Conservation (phyloP, 2,329 filamentous ascomycete species). For the Paramyrothecium roridum region DNA sequence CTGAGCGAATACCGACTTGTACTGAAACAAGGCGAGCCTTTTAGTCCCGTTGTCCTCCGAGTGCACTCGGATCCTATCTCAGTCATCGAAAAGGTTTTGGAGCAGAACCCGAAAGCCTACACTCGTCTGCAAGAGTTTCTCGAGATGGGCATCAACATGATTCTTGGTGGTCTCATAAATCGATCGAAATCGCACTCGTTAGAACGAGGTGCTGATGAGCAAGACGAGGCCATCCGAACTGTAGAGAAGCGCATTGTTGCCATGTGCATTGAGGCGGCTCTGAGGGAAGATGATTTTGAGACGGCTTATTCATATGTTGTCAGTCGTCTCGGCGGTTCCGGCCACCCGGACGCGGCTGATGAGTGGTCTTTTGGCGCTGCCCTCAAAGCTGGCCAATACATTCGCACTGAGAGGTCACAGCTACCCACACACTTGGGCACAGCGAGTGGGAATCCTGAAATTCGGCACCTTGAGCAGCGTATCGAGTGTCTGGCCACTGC, state of each 20-base stretch:
- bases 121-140: slow-evolving; percentile 72
- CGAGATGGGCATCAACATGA: slow-evolving; percentile 65
- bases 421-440: slow-evolving; percentile 59
- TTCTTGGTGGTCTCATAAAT: slow-evolving; percentile 50
- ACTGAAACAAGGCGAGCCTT: slow-evolving; percentile 75
- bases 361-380: slow-evolving; percentile 78
- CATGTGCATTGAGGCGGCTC: slow-evolving; percentile 76
- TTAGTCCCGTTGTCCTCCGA: slow-evolving; percentile 74
- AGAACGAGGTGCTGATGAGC: slow-evolving; percentile 12
- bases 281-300: slow-evolving; percentile 77
- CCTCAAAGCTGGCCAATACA: slow-evolving; percentile 73
- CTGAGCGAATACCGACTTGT: slow-evolving; percentile 75
- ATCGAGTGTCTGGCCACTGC: slow-evolving; percentile 78
- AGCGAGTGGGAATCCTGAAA: slow-evolving; percentile 54
- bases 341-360: slow-evolving; percentile 36
- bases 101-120: slow-evolving; percentile 73
- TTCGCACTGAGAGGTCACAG: slow-evolving; percentile 49
- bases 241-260: slow-evolving; percentile 68
- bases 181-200: slow-evolving; percentile 7
- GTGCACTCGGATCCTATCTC: slow-evolving; percentile 72
- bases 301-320: slow-evolving; percentile 83
- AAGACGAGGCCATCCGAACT: slow-evolving; percentile 26
- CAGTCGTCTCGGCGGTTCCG: slow-evolving; percentile 54
- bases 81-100: slow-evolving; percentile 69
- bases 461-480: slow-evolving; percentile 74